Percentiles rank a stretch among this genome's conserved stretches.
phyloP scores from a whole-genome alignment of 2,329 filamentous ascomycete species.

The Diaporthe caulivora region DNA sequence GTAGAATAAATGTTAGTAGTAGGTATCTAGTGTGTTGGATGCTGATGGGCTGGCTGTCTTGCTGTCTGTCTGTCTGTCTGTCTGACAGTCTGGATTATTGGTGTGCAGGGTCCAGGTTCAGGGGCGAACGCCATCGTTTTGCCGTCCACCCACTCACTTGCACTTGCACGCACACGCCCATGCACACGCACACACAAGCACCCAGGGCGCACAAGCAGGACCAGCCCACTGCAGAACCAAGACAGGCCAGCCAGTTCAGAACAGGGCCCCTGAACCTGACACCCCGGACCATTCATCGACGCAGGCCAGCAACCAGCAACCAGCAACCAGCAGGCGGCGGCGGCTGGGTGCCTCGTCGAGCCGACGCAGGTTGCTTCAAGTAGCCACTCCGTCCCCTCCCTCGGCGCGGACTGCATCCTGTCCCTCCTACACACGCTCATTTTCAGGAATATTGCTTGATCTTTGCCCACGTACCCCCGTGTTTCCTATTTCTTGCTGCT shows the following conservation, averaged over 20 bases:
- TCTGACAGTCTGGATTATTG: background rate
- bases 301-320: too few species aligned
- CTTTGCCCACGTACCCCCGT: slow-evolving; percentile 27
- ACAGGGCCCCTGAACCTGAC: slow-evolving; percentile 28
- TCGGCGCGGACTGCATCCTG: slow-evolving; percentile 23
- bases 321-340: slow-evolving; percentile 2
- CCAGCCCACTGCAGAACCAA: slow-evolving; percentile 29
- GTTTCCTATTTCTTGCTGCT: slow-evolving; percentile 52
- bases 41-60: background rate
- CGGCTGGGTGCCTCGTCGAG: slow-evolving; percentile 34
- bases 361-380: slow-evolving; percentile 33
- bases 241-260: slow-evolving; percentile 21
- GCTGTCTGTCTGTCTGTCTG: background rate
- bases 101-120: slow-evolving; percentile 36
- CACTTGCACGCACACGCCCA: background rate
- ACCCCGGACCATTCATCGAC: slow-evolving; percentile 6
- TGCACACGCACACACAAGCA: background rate
- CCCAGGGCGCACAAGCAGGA: slow-evolving; percentile 13
- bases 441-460: slow-evolving; percentile 42
- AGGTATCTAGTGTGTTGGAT: background rate
- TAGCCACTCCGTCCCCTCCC: slow-evolving; percentile 31
- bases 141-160: slow-evolving; percentile 25
- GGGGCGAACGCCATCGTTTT: slow-evolving; percentile 29
- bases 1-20: background rate
- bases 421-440: slow-evolving; percentile 53